Conservation (phyloP, 768 basidiomycete genomes). For the Lactifluus pinguis region DNA sequence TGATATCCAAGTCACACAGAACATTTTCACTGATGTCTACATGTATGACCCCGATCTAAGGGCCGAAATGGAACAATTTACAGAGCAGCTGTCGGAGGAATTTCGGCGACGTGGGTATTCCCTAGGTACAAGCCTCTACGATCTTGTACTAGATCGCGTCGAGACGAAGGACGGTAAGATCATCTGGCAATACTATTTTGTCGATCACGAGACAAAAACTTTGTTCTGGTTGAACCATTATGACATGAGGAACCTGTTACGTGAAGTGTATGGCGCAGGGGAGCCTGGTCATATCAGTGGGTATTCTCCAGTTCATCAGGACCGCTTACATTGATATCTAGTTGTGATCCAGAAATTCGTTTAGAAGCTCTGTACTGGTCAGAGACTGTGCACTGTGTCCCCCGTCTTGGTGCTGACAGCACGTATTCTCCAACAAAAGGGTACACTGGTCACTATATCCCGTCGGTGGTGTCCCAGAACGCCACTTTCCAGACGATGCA, state of each 20-base stretch:
- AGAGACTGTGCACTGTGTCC: not conserved
- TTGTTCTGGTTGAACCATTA: constrained; percentile 3
- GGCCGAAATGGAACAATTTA: not conserved
- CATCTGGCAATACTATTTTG: constrained; percentile 6
- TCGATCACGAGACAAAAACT: not conserved
- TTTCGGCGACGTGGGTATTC: not conserved
- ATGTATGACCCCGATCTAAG: constrained; percentile 4
- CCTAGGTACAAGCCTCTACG: not conserved
- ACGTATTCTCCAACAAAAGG: not conserved
- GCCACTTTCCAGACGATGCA: not conserved
- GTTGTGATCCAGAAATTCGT: not conserved
- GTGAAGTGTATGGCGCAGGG: not conserved
- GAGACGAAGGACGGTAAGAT: not conserved
- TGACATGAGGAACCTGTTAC: not conserved
- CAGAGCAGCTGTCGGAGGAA: not conserved
- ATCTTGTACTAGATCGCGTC: constrained; percentile 7
- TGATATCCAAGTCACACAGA: not conserved
- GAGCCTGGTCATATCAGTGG: constrained; percentile 6
- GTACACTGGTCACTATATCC: constrained; percentile 14
- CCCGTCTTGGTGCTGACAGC: not conserved
- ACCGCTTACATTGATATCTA: not conserved
- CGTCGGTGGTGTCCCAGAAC: not conserved
- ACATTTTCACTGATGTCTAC: constrained; percentile 9
- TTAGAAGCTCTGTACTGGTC: constrained; percentile 10
- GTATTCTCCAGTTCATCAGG: not conserved